These are phyloP conservation scores for Beauveria scarabaeidicola DNA, from an alignment of 2,329 filamentous ascomycete species.

Conservation along the genomic window DNA sequence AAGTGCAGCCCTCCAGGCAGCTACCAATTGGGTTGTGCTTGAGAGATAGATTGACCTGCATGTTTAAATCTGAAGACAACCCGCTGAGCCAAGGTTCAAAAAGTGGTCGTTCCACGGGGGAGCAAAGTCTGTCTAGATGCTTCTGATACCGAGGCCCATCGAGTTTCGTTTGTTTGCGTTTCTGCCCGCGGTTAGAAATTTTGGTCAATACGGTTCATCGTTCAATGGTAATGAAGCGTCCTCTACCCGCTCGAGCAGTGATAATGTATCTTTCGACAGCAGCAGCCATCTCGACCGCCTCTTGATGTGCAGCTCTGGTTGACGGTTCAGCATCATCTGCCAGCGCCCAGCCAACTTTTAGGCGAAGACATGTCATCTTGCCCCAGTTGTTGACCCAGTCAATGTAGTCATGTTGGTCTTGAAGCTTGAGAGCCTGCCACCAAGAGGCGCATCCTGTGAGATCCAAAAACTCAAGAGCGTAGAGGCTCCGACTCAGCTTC, in stretches of 20 bases:
- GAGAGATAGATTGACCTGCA: constrained; percentile 29
- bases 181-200: background rate
- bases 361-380: constrained; percentile 37
- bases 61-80: constrained; percentile 24
- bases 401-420: constrained; percentile 37
- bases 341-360: constrained; percentile 36
- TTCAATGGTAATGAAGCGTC: constrained; percentile 41
- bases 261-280: constrained; percentile 41
- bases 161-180: background rate
- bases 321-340: constrained; percentile 24
- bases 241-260: constrained; percentile 36
- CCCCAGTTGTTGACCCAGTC: constrained; percentile 49
- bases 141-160: background rate
- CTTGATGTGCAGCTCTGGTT: constrained; percentile 25
- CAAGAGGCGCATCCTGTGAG: constrained; percentile 51
- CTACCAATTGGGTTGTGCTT: constrained; percentile 33
- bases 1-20: constrained; percentile 31
- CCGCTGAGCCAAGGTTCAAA: constrained; percentile 29
- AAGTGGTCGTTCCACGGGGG: constrained; percentile 17
- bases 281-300: constrained; percentile 30
- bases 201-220: constrained; percentile 18
- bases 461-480: constrained; percentile 52
- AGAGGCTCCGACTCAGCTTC: constrained; percentile 44
- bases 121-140: background rate
- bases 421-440: constrained; percentile 38